These are phyloP conservation scores for Ceratobasidium sp. DNA, from an alignment of 1,284 basidiomycete genomes.

Conservation along the genomic window DNA sequence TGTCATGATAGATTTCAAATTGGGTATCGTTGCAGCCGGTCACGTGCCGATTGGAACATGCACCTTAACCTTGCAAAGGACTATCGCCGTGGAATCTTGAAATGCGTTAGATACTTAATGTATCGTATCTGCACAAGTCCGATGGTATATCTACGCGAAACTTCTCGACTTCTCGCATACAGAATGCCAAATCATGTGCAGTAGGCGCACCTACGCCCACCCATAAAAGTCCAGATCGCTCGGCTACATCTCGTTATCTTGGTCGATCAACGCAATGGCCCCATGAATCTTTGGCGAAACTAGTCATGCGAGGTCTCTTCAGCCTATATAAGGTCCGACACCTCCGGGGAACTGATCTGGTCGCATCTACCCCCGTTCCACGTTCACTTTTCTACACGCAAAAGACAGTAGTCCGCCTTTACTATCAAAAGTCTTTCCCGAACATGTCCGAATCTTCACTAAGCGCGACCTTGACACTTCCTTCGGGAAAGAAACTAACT, in stretches of 20 bases:
- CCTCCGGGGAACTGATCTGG: neutral
- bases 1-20: no score
- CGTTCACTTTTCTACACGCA: neutral
- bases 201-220: neutral
- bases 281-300: conserved; percentile 4
- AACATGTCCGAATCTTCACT: conserved; percentile 35
- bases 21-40: no score
- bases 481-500: conserved; percentile 66
- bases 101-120: neutral
- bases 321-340: conserved; percentile 11
- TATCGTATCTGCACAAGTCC: neutral
- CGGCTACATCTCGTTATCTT: conserved; percentile 35
- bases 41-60: neutral
- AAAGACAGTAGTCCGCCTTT: neutral
- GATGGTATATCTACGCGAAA: conserved; percentile 26
- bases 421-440: neutral
- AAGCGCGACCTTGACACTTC: conserved; percentile 50
- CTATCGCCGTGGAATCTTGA: neutral
- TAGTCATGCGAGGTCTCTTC: conserved; percentile 4
- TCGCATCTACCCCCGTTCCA: neutral
- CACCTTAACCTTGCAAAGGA: neutral
- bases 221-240: conserved; percentile 1
- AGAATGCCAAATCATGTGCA: neutral
- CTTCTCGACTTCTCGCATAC: neutral
- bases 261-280: conserved; percentile 24